phyloP scores from a whole-genome alignment of 163 green algal genomes.

The Scenedesmus sp. region DNA sequence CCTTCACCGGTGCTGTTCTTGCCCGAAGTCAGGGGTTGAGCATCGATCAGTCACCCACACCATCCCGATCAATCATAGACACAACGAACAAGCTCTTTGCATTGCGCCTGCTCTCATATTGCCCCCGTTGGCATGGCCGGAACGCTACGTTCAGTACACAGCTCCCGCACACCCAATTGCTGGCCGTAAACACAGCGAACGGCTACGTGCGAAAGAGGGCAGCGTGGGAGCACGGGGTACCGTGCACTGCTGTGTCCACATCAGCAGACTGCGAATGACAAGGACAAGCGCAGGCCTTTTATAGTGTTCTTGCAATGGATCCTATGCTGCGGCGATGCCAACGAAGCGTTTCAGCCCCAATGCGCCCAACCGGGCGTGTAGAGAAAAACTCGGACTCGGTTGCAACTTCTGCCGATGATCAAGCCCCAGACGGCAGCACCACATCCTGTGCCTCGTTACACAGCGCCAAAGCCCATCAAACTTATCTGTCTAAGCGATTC shows the following conservation, averaged over 20 bases:
- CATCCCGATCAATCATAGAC: neutral
- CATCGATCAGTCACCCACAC: neutral
- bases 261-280: slow-evolving; percentile 15
- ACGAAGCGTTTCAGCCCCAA: neutral
- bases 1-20: neutral
- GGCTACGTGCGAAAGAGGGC: neutral
- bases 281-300: neutral
- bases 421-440: neutral
- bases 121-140: neutral
- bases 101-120: neutral
- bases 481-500: neutral
- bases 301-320: neutral
- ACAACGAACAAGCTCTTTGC: neutral
- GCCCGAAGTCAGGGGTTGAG: slow-evolving; percentile 10
- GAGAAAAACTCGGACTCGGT: neutral
- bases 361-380: neutral
- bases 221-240: neutral
- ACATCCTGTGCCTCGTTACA: neutral
- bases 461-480: neutral
- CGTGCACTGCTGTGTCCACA: slow-evolving; percentile 1
- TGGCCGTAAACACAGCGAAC: neutral
- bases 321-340: neutral
- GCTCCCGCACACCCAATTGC: neutral
- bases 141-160: neutral
- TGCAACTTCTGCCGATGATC: neutral